Conservation (phyloP, 2,329 filamentous ascomycete species). For the Knufia fluminis region DNA sequence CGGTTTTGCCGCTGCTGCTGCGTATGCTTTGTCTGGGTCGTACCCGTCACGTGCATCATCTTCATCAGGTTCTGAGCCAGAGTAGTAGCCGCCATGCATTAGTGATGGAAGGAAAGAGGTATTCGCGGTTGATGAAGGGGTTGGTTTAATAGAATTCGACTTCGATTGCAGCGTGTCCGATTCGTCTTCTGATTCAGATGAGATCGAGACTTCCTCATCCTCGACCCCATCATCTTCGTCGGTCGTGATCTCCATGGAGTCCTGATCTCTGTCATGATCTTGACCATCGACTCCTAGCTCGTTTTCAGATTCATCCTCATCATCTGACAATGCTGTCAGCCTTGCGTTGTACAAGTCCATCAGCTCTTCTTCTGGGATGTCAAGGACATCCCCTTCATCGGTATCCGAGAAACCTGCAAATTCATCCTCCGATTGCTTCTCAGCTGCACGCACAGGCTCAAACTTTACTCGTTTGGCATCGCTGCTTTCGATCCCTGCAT, state of each 20-base stretch:
- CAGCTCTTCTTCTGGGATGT: slow-evolving; percentile 18
- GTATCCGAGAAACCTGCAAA: slow-evolving; percentile 24
- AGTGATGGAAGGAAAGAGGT: slow-evolving; percentile 55
- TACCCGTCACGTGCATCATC: slow-evolving; percentile 31
- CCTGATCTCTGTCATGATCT: slow-evolving; percentile 8
- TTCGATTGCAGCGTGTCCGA: slow-evolving; percentile 6
- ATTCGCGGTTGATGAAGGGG: slow-evolving; percentile 15
- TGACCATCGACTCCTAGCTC: neutral
- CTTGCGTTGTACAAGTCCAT: slow-evolving; percentile 2
- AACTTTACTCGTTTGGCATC: slow-evolving; percentile 14
- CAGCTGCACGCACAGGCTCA: slow-evolving; percentile 6
- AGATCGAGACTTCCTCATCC: slow-evolving; percentile 22
- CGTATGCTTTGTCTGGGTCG: slow-evolving; percentile 12
- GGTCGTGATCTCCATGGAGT: slow-evolving; percentile 7
- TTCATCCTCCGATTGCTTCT: slow-evolving; percentile 19
- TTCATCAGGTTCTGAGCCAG: slow-evolving; percentile 51
- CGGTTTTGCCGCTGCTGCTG: slow-evolving; percentile 26
- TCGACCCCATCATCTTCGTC: slow-evolving; percentile 5
- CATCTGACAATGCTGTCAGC: neutral
- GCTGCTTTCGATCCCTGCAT: slow-evolving; percentile 10
- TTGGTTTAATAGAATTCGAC: slow-evolving; percentile 19
- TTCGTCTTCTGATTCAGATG: slow-evolving; percentile 13
- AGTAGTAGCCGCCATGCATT: slow-evolving; percentile 52
- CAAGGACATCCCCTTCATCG: slow-evolving; percentile 20
- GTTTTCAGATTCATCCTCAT: neutral